Evolutionary conservation across 371 early-diverging fungal species (phyloP), one percentile per base, ranked within the genome.

Genomic region (Apophysomyces elegans): DNA sequence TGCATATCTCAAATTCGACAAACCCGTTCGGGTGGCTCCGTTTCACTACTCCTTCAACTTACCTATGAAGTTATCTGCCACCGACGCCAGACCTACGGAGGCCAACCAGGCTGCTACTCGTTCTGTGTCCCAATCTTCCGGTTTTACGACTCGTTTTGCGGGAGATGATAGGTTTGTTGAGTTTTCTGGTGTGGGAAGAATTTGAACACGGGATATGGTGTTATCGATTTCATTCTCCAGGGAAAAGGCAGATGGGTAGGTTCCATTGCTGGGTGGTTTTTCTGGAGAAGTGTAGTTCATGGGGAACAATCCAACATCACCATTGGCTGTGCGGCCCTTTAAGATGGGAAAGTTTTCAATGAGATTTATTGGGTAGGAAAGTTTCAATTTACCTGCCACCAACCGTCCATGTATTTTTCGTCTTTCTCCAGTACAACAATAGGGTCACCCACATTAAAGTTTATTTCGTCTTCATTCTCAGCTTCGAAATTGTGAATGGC

Each of bases 401-500:
- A 94, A 37, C 93, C 93, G 74, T 94, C 95, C 21, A 83, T 79
- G 70, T 87, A 93, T 47, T 86, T 78, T 41, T 92, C 93, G 72
- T 94, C 95, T 68, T 84, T 85, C 69, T 92, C 91, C 16, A 92
- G 69, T 4, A 95, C 92, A 21, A 87, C 66, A 13, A 95, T 84
- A 26, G 90, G 84, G 59, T 93, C 93, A 21, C 89, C 91, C 32
- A 80, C 73, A 44, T 73, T 66, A 67, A 95, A 90, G 36, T 84
- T 72, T 46, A 95, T 87, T 67, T 94, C 95, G 71, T 93, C 93
- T 54, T 86, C 87, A 59, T 91, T 89, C 69, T 90, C 91, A 47
- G 90, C 88, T 63, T 78, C 78, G 63, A 88, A 90, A 46, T 86
- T 78, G 67, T 91, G 89, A 67, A 87, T 76, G 44, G 85, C 89